Conservation (phyloP, 2,329 filamentous ascomycete species). For the Ophiocordyceps camponoti-rufipedis region DNA sequence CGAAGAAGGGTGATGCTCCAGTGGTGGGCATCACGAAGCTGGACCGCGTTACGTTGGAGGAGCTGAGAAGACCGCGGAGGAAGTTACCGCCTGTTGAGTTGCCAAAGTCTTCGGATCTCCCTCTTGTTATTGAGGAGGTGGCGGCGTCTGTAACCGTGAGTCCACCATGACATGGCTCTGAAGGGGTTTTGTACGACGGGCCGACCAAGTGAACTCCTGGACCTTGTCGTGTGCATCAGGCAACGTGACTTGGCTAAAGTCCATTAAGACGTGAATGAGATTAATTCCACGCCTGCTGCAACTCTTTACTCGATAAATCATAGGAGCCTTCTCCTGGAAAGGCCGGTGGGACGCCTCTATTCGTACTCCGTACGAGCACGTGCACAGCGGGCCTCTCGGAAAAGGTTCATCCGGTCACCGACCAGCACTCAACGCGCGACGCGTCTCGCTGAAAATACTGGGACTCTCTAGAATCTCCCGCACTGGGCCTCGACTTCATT, state of each 20-base stretch:
- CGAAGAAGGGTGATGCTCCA: constrained; percentile 76
- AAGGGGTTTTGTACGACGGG: not conserved
- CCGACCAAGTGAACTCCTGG: not conserved
- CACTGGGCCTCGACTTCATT: too few relatives aligned
- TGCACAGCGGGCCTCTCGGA: too few relatives aligned
- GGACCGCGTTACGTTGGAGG: constrained; percentile 65
- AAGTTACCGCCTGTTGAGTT: constrained; percentile 30
- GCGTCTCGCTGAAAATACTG: constrained; percentile 7
- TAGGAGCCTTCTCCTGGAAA: too few relatives aligned
- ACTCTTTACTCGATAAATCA: too few relatives aligned
- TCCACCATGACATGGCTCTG: constrained; percentile 3
- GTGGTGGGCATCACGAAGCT: constrained; percentile 89
- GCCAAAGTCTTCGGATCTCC: constrained; percentile 14
- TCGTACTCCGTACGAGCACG: too few relatives aligned
- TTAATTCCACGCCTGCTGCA: too few relatives aligned
- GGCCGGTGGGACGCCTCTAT: too few relatives aligned
- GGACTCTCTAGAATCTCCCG: too few relatives aligned
- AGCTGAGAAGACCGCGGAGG: constrained; percentile 63
- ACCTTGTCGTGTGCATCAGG: too few relatives aligned
- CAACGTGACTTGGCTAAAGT: too few relatives aligned
- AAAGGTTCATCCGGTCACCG: too few relatives aligned
- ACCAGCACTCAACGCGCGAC: constrained; percentile 19
- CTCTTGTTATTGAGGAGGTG: constrained; percentile 12
- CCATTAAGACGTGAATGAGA: too few relatives aligned
- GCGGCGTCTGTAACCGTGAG: not conserved